phyloP scores from a whole-genome alignment of 139 green algal genomes.

The Chlamydomonas schloesseri region DNA sequence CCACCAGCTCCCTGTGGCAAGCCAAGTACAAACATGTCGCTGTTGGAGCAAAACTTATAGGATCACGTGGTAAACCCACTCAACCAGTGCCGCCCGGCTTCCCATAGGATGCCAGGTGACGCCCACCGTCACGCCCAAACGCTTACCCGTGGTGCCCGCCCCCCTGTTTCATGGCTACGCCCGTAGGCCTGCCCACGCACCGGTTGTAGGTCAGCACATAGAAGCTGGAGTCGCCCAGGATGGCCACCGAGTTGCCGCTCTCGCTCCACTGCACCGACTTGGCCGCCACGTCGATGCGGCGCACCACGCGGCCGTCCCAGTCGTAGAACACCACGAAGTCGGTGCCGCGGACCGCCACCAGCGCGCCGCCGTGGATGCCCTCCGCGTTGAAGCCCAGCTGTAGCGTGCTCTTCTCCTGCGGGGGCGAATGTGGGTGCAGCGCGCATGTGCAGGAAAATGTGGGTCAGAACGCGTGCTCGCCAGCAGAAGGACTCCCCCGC shows the following conservation, averaged over 20 bases:
- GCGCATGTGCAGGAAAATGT: too few relatives aligned
- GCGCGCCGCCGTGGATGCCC: constrained; percentile 89
- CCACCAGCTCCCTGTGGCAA: constrained; percentile 64
- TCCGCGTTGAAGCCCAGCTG: constrained; percentile 86
- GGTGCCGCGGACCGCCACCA: constrained; percentile 81
- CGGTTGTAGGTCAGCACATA: constrained; percentile 91
- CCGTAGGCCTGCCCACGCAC: neutral
- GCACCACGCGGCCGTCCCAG: constrained; percentile 88
- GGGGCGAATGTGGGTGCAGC: neutral
- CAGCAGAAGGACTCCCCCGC: too few relatives aligned
- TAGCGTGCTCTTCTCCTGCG: constrained; percentile 82
- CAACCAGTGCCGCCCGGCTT: too few relatives aligned
- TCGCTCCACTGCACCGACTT: constrained; percentile 91
- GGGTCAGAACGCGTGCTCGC: too few relatives aligned
- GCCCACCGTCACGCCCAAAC: too few relatives aligned
- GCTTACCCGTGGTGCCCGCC: too few relatives aligned
- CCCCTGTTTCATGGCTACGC: neutral
- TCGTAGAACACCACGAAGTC: constrained; percentile 99
- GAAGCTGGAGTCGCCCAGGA: constrained; percentile 85
- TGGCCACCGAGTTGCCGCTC: constrained; percentile 86
- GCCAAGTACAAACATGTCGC: too few relatives aligned
- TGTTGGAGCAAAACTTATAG: too few relatives aligned
- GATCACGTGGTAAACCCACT: too few relatives aligned
- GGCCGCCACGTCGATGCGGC: constrained; percentile 93
- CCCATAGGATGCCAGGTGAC: too few relatives aligned